Evolutionary conservation across 177 flowering plant species (phyloP), one percentile per base, ranked within the genome.

Genomic region (Vitis hybrid): DNA sequence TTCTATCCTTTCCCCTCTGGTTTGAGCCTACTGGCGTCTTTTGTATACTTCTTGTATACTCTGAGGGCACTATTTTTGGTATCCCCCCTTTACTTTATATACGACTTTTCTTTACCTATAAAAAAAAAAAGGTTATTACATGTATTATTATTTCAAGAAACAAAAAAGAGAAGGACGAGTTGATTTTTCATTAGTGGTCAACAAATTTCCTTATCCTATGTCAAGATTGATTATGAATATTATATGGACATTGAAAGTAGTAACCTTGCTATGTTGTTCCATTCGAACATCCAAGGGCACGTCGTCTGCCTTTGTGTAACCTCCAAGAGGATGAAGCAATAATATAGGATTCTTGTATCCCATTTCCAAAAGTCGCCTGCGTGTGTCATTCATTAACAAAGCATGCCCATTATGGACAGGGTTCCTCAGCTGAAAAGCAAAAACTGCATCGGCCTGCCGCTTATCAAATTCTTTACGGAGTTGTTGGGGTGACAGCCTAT

Each of bases 391-490:
- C 98, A 95, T 95, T 63, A 95, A 75, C 71, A 95, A 79, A 50
- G 99, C 97, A 83, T 95, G 99, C 52, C 99, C 98, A 80, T 95
- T 95, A 51, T 95, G 98, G 60, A 95, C 98, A 66, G 99, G 99
- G 70, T 95, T 95, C 76, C 99, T 88, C 56, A 95, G 78, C 82
- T 95, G 99, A 80, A 95, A 95, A 10, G 99, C 99, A 85, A 95
- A 95, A 66, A 95, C 98, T 24, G 99, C 99, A 87, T 95, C 99
- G 21, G 99, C 98, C 63, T 90, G 78, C 65, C 98, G 96, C 77
- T 68, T 85, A 66, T 93, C 97, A 75, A 93, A 95, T 77, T 95
- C 99, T 68, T 82, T 69, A 8, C 99, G 80, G 13, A 93, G 86
- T 79, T 89, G 88, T 64, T 74, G 69, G 49, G 99, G 99, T 49